Percentiles rank a stretch among this genome's conserved stretches.
Evolutionary conservation across 2,329 filamentous ascomycete genomes (phyloP).

Genomic region (Paecilomyces variotii): DNA sequence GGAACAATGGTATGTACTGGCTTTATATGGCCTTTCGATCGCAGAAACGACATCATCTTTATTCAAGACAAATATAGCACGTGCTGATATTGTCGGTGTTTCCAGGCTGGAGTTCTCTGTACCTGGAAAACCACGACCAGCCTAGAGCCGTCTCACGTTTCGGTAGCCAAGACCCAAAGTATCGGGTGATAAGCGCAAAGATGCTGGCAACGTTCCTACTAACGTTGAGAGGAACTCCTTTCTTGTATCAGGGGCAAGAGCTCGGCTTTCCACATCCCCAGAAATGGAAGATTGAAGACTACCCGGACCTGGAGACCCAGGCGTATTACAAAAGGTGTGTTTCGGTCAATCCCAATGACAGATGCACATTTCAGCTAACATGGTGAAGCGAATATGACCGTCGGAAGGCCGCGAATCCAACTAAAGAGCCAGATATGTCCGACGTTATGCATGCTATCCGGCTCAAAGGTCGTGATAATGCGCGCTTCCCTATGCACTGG

Average conservation of each 20-base stretch:
- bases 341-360: conserved; percentile 8
- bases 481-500: conserved; percentile 64
- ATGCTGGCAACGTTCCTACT: conserved; percentile 46
- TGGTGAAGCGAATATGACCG: conserved; percentile 5
- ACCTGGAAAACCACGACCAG: conserved; percentile 59
- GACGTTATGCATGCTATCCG: conserved; percentile 9
- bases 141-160: conserved; percentile 49
- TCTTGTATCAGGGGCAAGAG: conserved; percentile 55
- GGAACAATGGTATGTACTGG: conserved; percentile 8
- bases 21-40: neutral
- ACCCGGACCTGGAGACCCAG: conserved; percentile 35
- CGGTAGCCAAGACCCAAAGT: conserved; percentile 38
- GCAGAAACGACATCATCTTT: neutral
- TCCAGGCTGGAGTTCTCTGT: conserved; percentile 49
- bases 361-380: neutral
- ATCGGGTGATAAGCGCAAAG: conserved; percentile 42
- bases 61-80: neutral
- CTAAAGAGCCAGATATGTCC: conserved; percentile 9
- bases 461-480: conserved; percentile 47
- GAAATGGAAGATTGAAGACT: conserved; percentile 42
- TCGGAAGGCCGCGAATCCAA: conserved; percentile 6
- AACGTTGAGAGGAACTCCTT: conserved; percentile 46
- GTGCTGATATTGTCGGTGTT: conserved; percentile 10
- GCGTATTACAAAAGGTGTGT: conserved; percentile 39
- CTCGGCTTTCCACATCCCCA: conserved; percentile 52